Evolutionary conservation across 164 flowering plant genomes (phyloP).

Genomic region (Protea cynaroides): DNA sequence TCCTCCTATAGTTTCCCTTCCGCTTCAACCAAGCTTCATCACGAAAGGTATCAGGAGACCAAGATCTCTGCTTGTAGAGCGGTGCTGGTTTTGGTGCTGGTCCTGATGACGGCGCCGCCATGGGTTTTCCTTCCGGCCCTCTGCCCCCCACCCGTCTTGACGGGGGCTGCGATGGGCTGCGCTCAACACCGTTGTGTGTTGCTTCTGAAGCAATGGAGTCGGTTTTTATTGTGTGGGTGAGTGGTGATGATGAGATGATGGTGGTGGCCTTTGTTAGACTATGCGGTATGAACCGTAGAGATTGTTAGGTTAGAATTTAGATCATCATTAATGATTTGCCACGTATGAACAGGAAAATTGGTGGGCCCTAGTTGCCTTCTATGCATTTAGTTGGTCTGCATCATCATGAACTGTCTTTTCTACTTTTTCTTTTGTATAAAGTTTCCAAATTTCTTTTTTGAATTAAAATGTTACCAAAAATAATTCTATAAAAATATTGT

Average conservation of each 20-base stretch:
- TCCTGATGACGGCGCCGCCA: constrained; percentile 7
- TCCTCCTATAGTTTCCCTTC: constrained; percentile 19
- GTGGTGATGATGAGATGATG: no score
- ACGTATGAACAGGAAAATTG: background rate
- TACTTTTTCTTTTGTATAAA: background rate
- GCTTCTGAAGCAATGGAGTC: background rate
- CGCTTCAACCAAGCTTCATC: constrained; percentile 57
- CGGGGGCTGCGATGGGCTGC: constrained; percentile 8
- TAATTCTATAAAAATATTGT: no score
- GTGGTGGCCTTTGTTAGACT: background rate
- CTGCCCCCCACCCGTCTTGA: background rate
- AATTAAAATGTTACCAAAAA: background rate
- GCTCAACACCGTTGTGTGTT: background rate
- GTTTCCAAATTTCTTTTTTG: background rate
- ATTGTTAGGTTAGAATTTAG: background rate
- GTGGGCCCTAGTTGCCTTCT: background rate
- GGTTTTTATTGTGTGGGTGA: no score
- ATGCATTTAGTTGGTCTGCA: constrained; percentile 4
- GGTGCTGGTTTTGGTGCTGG: background rate
- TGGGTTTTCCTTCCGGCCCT: background rate
- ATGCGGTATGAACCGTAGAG: background rate
- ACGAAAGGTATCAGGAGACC: constrained; percentile 49
- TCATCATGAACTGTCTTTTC: constrained; percentile 8
- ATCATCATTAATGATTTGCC: background rate
- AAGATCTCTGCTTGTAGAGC: constrained; percentile 55